A percentile compares a stretch with the other conserved stretches of the same genome.
phyloP scores from a whole-genome alignment of 495 filamentous ascomycete species.

The Thozetella sp. region DNA sequence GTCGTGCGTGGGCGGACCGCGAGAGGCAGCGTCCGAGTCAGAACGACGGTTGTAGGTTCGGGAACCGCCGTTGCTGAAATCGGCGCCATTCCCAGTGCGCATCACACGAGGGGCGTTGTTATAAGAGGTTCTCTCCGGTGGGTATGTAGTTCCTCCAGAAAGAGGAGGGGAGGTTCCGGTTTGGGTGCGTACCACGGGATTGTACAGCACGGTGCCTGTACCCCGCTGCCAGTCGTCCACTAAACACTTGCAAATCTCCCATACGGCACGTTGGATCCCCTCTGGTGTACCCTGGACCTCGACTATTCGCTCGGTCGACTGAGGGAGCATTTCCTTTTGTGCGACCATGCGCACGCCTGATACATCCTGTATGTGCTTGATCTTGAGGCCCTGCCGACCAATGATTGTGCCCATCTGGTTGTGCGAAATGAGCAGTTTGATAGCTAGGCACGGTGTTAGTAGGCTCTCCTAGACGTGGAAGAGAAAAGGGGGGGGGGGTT shows the following conservation, averaged over 20 bases:
- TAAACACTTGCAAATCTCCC: conserved; percentile 99
- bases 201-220: conserved; percentile 94
- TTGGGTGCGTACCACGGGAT: conserved; percentile 86
- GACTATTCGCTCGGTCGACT: conserved; percentile 98
- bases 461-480: not conserved
- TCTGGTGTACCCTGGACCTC: conserved; percentile 93
- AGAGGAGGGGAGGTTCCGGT: conserved; percentile 52
- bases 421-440: conserved; percentile 97
- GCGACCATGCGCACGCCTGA: conserved; percentile 98
- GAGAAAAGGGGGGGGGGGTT: not conserved
- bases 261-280: conserved; percentile 91
- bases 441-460: conserved; percentile 57
- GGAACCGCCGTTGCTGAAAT: conserved; percentile 83
- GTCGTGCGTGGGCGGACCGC: conserved; percentile 77
- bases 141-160: conserved; percentile 25
- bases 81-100: conserved; percentile 95
- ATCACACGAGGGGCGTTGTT: conserved; percentile 70
- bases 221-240: conserved; percentile 97
- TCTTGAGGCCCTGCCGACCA: conserved; percentile 92
- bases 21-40: conserved; percentile 74
- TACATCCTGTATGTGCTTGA: conserved; percentile 98
- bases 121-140: conserved; percentile 49
- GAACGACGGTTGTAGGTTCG: conserved; percentile 74
- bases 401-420: conserved; percentile 99
- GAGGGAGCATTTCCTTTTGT: conserved; percentile 98